phyloP scores from a whole-genome alignment of 345 rosid genomes.

The Eucalyptus sp. region DNA sequence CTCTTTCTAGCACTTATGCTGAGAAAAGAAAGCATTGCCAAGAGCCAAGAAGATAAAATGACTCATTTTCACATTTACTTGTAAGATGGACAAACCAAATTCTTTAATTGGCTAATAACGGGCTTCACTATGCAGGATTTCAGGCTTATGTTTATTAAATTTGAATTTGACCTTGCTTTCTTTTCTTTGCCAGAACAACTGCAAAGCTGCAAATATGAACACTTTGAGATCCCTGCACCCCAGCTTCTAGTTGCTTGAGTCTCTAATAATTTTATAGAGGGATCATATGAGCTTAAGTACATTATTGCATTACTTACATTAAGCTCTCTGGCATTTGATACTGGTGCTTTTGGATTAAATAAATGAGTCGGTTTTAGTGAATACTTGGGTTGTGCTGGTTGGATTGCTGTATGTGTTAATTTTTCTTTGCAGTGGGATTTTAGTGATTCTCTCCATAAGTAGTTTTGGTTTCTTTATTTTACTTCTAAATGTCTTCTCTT shows the following conservation, averaged over 20 bases:
- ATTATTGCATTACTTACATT: background rate
- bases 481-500: background rate
- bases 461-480: background rate
- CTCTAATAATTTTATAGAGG: background rate
- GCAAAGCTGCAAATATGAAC: background rate
- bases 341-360: background rate
- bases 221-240: background rate
- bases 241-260: background rate
- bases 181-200: background rate
- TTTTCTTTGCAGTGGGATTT: background rate
- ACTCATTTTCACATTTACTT: background rate
- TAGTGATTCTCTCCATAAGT: background rate
- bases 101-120: background rate
- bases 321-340: background rate
- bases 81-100: background rate
- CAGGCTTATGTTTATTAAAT: background rate
- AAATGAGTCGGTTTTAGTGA: background rate
- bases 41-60: background rate
- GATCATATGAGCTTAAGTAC: background rate
- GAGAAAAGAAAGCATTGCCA: background rate
- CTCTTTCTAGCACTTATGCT: background rate
- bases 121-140: background rate
- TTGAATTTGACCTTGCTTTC: background rate
- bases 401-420: background rate
- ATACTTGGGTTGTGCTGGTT: background rate